These are phyloP conservation scores for Rhizophagus prolifer DNA, from an alignment of 192 early-diverging fungal species.

Conservation along the genomic window DNA sequence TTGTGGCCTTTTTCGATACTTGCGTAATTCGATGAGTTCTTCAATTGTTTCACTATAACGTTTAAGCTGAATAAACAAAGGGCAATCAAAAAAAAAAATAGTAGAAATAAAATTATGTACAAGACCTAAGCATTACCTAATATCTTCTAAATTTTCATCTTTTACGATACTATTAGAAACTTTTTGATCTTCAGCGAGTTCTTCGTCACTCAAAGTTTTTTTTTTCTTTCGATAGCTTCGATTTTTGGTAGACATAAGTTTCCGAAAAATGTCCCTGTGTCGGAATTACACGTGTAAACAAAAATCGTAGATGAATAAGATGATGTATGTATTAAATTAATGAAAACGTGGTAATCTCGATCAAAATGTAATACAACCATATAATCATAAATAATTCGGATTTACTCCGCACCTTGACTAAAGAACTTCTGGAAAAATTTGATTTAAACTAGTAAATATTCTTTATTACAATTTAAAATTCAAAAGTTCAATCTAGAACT, in stretches of 20 bases:
- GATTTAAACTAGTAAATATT: too few species aligned
- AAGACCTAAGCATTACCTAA: neutral
- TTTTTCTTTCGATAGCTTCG: slow-evolving; percentile 26
- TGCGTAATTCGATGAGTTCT: slow-evolving; percentile 59
- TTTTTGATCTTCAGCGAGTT: neutral
- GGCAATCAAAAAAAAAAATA: neutral
- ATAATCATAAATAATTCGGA: too few species aligned
- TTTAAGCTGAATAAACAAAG: neutral
- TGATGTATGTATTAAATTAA: too few species aligned
- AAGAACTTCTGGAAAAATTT: too few species aligned
- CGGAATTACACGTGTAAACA: neutral
- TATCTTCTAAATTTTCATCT: neutral
- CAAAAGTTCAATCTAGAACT: too few species aligned
- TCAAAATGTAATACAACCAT: too few species aligned
- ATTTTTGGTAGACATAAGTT: slow-evolving; percentile 7
- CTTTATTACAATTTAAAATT: too few species aligned
- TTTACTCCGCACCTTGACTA: too few species aligned
- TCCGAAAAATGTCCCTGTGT: neutral
- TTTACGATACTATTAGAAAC: neutral
- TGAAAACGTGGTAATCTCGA: too few species aligned
- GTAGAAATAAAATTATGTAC: neutral
- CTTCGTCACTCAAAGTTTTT: neutral
- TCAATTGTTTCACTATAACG: slow-evolving; percentile 44
- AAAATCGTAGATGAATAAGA: neutral
- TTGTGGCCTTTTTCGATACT: slow-evolving; percentile 51